A percentile compares a stretch with the other conserved stretches of the same genome.
These are phyloP conservation scores for Skeletonema menzelii DNA, from an alignment of 108 stramenopile species.

Conservation along the genomic window DNA sequence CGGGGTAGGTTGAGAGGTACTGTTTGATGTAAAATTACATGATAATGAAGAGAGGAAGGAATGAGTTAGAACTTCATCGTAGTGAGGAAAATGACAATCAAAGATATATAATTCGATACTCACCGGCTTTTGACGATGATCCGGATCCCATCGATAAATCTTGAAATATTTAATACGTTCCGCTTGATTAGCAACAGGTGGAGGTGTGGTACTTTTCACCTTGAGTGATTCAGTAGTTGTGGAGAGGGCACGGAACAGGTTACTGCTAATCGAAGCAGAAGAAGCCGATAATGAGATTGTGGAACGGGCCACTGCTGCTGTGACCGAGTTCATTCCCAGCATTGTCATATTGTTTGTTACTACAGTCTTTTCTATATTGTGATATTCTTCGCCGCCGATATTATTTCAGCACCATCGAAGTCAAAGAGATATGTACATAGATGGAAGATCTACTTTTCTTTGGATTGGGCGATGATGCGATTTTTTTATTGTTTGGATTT, in stretches of 20 bases:
- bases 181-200: conserved; percentile 20
- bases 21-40: conserved; percentile 20
- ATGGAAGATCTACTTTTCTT: too few species aligned
- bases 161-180: conserved; percentile 95
- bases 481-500: background rate
- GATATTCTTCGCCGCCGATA: too few species aligned
- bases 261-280: background rate
- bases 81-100: background rate
- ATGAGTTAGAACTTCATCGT: background rate
- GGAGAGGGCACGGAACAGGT: conserved; percentile 3
- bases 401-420: too few species aligned
- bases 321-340: too few species aligned
- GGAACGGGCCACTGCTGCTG: background rate
- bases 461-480: too few species aligned
- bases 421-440: too few species aligned
- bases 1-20: conserved; percentile 87
- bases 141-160: conserved; percentile 98
- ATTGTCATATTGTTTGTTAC: too few species aligned
- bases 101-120: conserved; percentile 10
- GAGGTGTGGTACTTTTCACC: conserved; percentile 20
- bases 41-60: background rate
- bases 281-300: background rate
- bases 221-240: conserved; percentile 54
- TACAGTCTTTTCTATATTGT: too few species aligned
- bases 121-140: conserved; percentile 87